Base-by-base conservation (phyloP, 345 rosid species). In the Ailanthus altissimus region DNA sequence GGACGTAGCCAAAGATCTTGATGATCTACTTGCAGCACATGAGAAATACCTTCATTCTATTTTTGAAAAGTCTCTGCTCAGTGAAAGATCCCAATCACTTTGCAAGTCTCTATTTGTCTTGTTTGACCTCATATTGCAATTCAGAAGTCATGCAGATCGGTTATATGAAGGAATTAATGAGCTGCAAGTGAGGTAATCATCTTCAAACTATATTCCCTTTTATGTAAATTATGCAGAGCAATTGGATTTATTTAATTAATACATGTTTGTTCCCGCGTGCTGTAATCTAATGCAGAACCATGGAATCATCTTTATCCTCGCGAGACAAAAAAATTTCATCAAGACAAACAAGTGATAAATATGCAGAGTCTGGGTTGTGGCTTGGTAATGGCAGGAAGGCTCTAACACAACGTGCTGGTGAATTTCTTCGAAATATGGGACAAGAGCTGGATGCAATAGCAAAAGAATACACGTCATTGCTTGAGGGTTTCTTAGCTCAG, bases 11-110 rank as follows among this genome's bases (percentile, higher is more conserved):
- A 90, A 87, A 83, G 99, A 96, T 88, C 93, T 96, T 38, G 99
- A 96, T 79, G 99, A 96, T 84, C 93, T 96, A 60, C 95, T 96
- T 74, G 92, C 86, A 28, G 99, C 99, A 58, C 99, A 96, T 77
- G 98, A 94, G 76, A 91, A 93, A 80, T 96, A 93, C 77, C 97
- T 94, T 66, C 88, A 83, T 84, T 87, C 95, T 32, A 93, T 96
- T 66, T 87, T 93, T 49, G 98, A 90, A 75, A 93, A 96, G 73
- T 92, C 99, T 67, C 94, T 96, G 70, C 91, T 94, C 23, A 97
- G 99, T 77, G 98, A 93, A 85, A 89, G 90, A 70, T 96, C 99
- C 28, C 90, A 86, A 78, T 82, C 87, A 77, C 97, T 96, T 79
- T 84, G 77, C 78, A 86, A 87, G 82, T 93, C 98, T 1, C 94